phyloP scores from a whole-genome alignment of 2,329 filamentous ascomycete genomes.

The Aspergillus nomiae region DNA sequence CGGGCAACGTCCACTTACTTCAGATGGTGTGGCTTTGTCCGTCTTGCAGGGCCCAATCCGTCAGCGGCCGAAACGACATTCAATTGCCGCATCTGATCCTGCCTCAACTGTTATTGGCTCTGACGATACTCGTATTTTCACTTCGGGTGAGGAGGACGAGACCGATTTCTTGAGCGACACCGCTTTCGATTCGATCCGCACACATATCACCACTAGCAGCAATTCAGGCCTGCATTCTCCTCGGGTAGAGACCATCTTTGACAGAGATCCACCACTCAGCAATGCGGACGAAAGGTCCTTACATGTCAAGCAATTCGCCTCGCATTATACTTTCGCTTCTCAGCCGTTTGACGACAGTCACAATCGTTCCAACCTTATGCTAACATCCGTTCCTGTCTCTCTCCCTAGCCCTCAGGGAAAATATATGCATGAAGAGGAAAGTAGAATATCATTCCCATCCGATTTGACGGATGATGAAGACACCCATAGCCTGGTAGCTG shows the following conservation, averaged over 20 bases:
- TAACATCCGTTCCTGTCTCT: conserved; percentile 14
- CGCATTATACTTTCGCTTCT: conserved; percentile 46
- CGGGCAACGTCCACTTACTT: conserved; percentile 26
- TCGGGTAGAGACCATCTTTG: conserved; percentile 66
- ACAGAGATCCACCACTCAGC: conserved; percentile 50
- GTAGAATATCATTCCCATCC: conserved; percentile 24
- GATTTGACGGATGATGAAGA: conserved; percentile 30
- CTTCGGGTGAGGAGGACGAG: conserved; percentile 63
- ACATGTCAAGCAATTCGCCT: conserved; percentile 52
- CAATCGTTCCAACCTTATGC: conserved; percentile 23
- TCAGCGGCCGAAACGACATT: conserved; percentile 54
- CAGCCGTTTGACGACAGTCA: conserved; percentile 26
- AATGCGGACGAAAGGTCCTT: conserved; percentile 45
- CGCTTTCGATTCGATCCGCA: conserved; percentile 64
- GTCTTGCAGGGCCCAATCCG: conserved; percentile 33
- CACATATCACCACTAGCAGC: conserved; percentile 57
- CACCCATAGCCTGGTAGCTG: conserved; percentile 30
- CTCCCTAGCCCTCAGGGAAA: conserved; percentile 12
- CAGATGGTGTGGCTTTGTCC: conserved; percentile 31
- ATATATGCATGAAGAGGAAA: conserved; percentile 18
- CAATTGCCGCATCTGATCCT: conserved; percentile 60
- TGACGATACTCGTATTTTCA: conserved; percentile 60
- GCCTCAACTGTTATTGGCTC: conserved; percentile 62
- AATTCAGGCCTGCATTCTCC: conserved; percentile 57
- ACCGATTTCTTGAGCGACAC: conserved; percentile 64